Evolutionary conservation across 1,284 basidiomycete species (phyloP), one percentile per base, ranked within the genome.

Genomic region (Stygiomarasmius scandens): DNA sequence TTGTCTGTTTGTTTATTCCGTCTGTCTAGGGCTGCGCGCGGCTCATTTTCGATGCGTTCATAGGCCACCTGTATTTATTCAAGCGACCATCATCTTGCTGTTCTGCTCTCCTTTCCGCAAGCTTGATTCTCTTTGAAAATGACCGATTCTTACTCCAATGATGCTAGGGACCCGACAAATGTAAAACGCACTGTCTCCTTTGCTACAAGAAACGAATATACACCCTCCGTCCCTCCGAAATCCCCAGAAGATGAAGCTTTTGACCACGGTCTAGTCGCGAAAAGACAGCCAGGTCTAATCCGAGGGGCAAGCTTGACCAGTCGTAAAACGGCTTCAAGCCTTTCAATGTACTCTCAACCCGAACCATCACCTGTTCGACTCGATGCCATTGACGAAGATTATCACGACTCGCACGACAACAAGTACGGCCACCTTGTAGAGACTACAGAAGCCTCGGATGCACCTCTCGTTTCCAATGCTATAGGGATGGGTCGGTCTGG

Each of bases 401-500:
- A 54, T 14, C 54, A 53, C n/a, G 49, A 59, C 34, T 54, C 56
- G 19, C 47, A 58, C 46, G 41, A 60, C 36, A 29, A 62, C 32
- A 48, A 56, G 12, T 49, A 52, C 44, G 56, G 43, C 48, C 64
- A 20, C 64, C 49, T 60, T 41, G 65, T n/a, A n/a, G n/a, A n/a
- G n/a, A n/a, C n/a, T n/a, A n/a, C 74, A 34, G 79, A 76, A 44
- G 69, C 74, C n/a, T 64, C 70, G 47, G 70, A 77, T 24, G 70
- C 67, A 8, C 72, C 78, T 9, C 69, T 87, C 29, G 74, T 84
- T 45, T 69, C 71, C 22, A 79, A 80, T 61, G 79, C 78, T 32
- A 74, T 77, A 43, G 74, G 68, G 49, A 73, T 74, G 56, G 75
- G 71, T 29, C 71, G 64, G 52, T 69, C 72, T 25, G 19, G 66